Evolutionary conservation across 306 rosid species (phyloP).

Genomic region (Betula pendula): DNA sequence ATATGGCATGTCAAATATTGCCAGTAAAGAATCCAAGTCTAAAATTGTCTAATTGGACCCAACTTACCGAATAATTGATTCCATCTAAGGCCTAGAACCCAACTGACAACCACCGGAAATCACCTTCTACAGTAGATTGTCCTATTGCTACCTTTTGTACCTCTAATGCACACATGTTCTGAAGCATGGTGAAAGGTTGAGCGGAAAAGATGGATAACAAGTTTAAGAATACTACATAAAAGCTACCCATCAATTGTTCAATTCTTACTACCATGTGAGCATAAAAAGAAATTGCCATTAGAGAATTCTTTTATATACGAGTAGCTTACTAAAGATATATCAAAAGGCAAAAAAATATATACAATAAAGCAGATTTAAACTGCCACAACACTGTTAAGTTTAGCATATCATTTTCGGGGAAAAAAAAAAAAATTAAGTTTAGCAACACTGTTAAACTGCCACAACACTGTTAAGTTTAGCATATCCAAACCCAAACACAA

Average conservation of each 20-base stretch:
- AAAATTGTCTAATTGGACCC: background rate
- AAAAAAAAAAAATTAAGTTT: background rate
- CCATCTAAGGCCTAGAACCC: background rate
- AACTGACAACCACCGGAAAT: background rate
- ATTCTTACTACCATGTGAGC: background rate
- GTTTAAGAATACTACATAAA: background rate
- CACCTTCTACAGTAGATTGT: background rate
- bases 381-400: background rate
- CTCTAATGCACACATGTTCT: background rate
- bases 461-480: background rate
- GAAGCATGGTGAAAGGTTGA: background rate
- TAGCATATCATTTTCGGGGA: background rate
- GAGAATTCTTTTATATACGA: background rate
- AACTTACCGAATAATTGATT: background rate
- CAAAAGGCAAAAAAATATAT: background rate
- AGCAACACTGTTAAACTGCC: slow-evolving; percentile 1
- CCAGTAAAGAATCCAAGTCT: background rate
- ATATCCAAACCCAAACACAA: background rate
- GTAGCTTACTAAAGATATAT: background rate
- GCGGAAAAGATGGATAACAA: background rate
- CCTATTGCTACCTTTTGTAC: background rate
- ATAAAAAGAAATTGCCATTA: background rate
- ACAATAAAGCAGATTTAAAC: slow-evolving; percentile 9
- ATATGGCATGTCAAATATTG: background rate
- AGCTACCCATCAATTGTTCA: background rate